Conservation (phyloP, 2,329 filamentous ascomycete genomes). For the Calonectria naviculata region DNA sequence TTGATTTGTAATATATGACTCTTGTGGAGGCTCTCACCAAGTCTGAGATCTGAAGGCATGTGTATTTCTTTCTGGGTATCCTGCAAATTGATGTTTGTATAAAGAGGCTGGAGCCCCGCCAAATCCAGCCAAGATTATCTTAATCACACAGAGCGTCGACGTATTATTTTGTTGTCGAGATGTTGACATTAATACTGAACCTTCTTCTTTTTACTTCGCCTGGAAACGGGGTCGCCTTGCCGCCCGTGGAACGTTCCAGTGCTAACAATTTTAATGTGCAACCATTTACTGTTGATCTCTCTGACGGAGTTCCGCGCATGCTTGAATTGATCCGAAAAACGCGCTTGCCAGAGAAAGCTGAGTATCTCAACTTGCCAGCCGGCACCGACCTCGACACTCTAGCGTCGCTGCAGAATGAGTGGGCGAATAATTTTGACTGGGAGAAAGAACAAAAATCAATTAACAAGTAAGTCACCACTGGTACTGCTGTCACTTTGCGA, state of each 20-base stretch:
- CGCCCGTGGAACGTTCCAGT: not conserved
- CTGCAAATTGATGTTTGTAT: not conserved
- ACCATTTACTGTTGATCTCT: conserved; percentile 20
- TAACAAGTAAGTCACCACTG: conserved; percentile 25
- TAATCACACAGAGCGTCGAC: not conserved
- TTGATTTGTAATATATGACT: not conserved
- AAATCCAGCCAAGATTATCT: not conserved
- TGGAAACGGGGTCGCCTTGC: not conserved
- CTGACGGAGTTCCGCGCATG: conserved; percentile 21
- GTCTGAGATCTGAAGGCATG: not conserved
- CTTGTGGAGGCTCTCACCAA: not conserved
- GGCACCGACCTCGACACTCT: conserved; percentile 27
- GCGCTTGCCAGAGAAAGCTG: conserved; percentile 10
- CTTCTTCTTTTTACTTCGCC: not conserved
- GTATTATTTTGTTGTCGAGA: not conserved
- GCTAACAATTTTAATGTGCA: not conserved
- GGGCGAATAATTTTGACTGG: conserved; percentile 32
- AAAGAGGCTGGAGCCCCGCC: not conserved
- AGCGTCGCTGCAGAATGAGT: conserved; percentile 21
- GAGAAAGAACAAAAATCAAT: conserved; percentile 25
- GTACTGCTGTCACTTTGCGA: not conserved
- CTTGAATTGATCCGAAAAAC: conserved; percentile 25
- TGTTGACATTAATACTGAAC: not conserved
- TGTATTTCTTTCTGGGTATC: not conserved
- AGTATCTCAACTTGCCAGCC: conserved; percentile 3